Base-by-base conservation (phyloP, 139 green algal species). In the Chlorella sp. region DNA sequence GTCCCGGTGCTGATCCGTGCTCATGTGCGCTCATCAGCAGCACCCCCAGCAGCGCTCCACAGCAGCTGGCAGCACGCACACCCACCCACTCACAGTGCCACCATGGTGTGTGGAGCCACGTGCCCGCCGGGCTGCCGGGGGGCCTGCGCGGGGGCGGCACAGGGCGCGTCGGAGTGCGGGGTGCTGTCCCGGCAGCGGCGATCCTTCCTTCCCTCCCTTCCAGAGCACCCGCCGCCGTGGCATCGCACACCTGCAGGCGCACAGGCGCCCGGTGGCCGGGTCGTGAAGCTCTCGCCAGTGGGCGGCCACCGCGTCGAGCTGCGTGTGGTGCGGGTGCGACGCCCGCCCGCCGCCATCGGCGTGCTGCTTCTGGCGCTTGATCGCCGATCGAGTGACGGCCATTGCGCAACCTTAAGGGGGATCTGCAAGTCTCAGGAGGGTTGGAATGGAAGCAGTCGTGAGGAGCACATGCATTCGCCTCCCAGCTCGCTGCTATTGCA, bases 31-130 rank as follows among this genome's bases (percentile, higher is more conserved):
- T n/a, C n/a, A n/a, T n/a, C n/a, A n/a, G n/a, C n/a, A n/a, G n/a
- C n/a, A n/a, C n/a, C n/a, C n/a, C n/a, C n/a, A n/a, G n/a, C n/a
- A n/a, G n/a, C n/a, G n/a, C n/a, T n/a, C n/a, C n/a, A n/a, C n/a
- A n/a, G n/a, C n/a, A n/a, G n/a, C n/a, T n/a, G n/a, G n/a, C n/a
- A n/a, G n/a, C n/a, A n/a, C n/a, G n/a, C n/a, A n/a, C n/a, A n/a
- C n/a, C n/a, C n/a, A n/a, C n/a, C 21, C 41, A 76, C 78, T 80
- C 70, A 86, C 87, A 92, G 40, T 90, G 76, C 71, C 77, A 87
- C 83, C 83, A 92, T 11, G 84, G 83, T 5, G 81, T 89, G 63
- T 89, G 87, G 2, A 67, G 84, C 67, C 81, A 92, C 1, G 77
- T 63, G 0, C 87, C 88, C 12, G 85, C 86, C 5, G 82, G 79